Evolutionary conservation across 768 basidiomycete genomes (phyloP).

Genomic region (Serendipita indica): DNA sequence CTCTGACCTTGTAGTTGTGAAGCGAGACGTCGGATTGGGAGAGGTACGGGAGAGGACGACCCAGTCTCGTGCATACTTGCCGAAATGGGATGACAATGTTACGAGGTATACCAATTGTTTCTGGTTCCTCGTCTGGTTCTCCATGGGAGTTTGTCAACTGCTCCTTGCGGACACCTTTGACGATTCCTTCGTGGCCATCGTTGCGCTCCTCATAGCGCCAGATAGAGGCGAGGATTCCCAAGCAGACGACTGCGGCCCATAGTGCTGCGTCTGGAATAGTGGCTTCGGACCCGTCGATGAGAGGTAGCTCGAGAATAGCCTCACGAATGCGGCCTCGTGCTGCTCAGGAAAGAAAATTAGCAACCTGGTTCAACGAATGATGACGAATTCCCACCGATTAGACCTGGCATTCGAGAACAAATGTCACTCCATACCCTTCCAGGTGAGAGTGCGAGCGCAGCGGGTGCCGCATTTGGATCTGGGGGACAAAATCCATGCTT

Average conservation of each 20-base stretch:
- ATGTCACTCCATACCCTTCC: background rate
- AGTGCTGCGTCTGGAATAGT: background rate
- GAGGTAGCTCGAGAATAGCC: background rate
- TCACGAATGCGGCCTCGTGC: background rate
- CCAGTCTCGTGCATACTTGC: background rate
- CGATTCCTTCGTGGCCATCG: background rate
- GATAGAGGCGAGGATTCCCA: background rate
- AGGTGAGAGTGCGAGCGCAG: background rate
- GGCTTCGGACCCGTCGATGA: background rate
- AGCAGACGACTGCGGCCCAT: background rate
- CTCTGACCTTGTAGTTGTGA: background rate
- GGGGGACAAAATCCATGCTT: background rate
- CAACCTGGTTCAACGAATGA: background rate
- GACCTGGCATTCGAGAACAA: background rate
- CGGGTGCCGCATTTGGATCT: background rate
- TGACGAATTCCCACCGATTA: background rate
- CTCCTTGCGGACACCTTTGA: background rate
- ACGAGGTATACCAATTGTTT: background rate
- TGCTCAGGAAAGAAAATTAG: background rate
- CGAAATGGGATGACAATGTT: background rate
- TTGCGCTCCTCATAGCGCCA: background rate
- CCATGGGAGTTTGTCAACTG: background rate
- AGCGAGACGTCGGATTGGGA: background rate
- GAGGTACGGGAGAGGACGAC: background rate
- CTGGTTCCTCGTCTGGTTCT: slow-evolving; percentile 6